A percentile compares a stretch with the other conserved stretches of the same genome.
Evolutionary conservation across 805 yeast species (phyloP).

Genomic region (Priceomyces medius): DNA sequence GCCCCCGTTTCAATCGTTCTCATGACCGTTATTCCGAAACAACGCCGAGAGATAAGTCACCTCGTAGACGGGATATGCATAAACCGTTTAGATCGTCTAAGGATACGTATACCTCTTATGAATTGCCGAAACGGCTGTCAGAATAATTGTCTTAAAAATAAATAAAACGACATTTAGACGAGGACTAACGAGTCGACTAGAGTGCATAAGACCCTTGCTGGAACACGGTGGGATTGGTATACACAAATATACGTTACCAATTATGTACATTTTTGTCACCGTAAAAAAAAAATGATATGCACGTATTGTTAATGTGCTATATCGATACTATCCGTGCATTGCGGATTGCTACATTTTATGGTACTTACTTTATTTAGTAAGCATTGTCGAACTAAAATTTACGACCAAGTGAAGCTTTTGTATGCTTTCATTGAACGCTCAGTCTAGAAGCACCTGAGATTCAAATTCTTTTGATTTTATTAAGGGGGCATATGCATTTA

Average conservation of each 20-base stretch:
- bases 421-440: too few relatives aligned
- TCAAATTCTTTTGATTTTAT: too few relatives aligned
- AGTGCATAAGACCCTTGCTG: not conserved
- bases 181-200: constrained; percentile 1
- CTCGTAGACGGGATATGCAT: constrained; percentile 12
- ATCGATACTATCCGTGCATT: too few relatives aligned
- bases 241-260: too few relatives aligned
- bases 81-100: not conserved
- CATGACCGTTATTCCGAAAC: not conserved
- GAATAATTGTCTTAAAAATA: not conserved
- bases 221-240: too few relatives aligned
- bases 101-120: not conserved
- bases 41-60: constrained; percentile 8
- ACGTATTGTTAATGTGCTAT: too few relatives aligned
- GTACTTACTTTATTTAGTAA: too few relatives aligned
- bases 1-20: not conserved
- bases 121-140: not conserved
- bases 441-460: not conserved
- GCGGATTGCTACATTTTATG: too few relatives aligned
- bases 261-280: too few relatives aligned
- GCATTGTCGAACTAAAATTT: too few relatives aligned
- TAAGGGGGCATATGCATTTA: not conserved
- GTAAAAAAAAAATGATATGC: too few relatives aligned
- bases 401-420: too few relatives aligned
- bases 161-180: constrained; percentile 4